Percentiles rank a stretch among this genome's conserved stretches.
Evolutionary conservation across 164 flowering plant species (phyloP).

Genomic region (Amborella trichopoda): DNA sequence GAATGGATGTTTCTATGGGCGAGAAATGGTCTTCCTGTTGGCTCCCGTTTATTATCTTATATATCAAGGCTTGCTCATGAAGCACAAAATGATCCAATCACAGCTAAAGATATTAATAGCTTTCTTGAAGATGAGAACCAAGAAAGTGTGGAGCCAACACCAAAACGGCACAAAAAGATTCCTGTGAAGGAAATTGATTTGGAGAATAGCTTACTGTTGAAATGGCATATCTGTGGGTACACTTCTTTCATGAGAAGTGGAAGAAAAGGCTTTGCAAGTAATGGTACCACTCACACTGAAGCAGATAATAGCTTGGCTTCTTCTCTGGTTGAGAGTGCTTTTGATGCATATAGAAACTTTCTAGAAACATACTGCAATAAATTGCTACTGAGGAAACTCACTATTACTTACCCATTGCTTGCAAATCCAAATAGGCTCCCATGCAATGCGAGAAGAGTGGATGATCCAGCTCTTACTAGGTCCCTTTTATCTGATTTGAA

Average conservation of each 20-base stretch:
- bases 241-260: conserved; percentile 11
- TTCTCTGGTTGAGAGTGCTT: conserved; percentile 24
- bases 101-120: not conserved
- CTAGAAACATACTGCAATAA: no score
- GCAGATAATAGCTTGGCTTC: conserved; percentile 11
- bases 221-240: conserved; percentile 22
- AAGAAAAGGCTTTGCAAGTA: conserved; percentile 6
- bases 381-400: not conserved
- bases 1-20: conserved; percentile 36
- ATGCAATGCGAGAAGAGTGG: conserved; percentile 5
- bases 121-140: not conserved
- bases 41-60: conserved; percentile 32
- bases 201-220: conserved; percentile 19
- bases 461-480: conserved; percentile 10
- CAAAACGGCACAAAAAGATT: no score
- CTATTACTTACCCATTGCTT: not conserved
- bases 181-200: conserved; percentile 4
- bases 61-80: conserved; percentile 35
- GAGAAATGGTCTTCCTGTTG: conserved; percentile 26
- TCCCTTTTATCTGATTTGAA: conserved; percentile 23
- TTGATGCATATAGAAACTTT: conserved; percentile 24
- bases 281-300: conserved; percentile 6
- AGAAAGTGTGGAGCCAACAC: not conserved
- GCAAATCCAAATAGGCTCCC: not conserved
- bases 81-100: conserved; percentile 10